Evolutionary conservation across 73 alveolate genomes (phyloP).

Genomic region (Paramecium bursaria): DNA sequence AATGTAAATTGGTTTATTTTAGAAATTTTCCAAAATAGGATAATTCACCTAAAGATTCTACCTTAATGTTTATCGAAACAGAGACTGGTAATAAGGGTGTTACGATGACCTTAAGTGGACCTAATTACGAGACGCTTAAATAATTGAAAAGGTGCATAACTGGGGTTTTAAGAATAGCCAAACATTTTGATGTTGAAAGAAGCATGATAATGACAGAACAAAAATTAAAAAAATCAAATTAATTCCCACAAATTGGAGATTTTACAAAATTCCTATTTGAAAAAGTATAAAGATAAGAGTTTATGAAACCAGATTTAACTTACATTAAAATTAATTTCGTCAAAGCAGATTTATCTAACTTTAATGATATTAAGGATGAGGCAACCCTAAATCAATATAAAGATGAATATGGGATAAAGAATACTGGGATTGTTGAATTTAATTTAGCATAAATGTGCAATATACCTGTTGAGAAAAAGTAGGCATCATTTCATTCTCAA

Average conservation of each 20-base stretch:
- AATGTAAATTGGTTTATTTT: constrained; percentile 17
- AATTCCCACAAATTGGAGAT: neutral
- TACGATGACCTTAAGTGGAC: constrained; percentile 25
- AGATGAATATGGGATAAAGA: constrained; percentile 1
- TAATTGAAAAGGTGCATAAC: constrained; percentile 31
- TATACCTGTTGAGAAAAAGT: constrained; percentile 16
- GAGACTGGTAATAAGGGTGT: constrained; percentile 46
- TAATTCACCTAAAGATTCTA: neutral
- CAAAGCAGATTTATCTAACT: constrained; percentile 32
- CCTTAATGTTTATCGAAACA: constrained; percentile 54
- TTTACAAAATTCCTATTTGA: constrained; percentile 41
- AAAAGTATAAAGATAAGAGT: neutral
- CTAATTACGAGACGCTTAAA: constrained; percentile 5
- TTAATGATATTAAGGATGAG: constrained; percentile 53
- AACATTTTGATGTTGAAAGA: constrained; percentile 44
- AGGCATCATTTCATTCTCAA: constrained; percentile 34
- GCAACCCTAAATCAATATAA: constrained; percentile 3
- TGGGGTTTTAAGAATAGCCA: constrained; percentile 26
- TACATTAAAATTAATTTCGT: constrained; percentile 45
- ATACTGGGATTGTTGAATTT: constrained; percentile 20
- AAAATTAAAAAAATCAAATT: constrained; percentile 6
- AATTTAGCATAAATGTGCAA: constrained; percentile 56
- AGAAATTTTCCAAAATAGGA: constrained; percentile 47
- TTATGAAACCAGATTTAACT: constrained; percentile 42
- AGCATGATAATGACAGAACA: constrained; percentile 1